Percentiles rank a stretch among this genome's conserved stretches.
Evolutionary conservation across 2,329 filamentous ascomycete species (phyloP).

Genomic region (Penicillium decumbens): DNA sequence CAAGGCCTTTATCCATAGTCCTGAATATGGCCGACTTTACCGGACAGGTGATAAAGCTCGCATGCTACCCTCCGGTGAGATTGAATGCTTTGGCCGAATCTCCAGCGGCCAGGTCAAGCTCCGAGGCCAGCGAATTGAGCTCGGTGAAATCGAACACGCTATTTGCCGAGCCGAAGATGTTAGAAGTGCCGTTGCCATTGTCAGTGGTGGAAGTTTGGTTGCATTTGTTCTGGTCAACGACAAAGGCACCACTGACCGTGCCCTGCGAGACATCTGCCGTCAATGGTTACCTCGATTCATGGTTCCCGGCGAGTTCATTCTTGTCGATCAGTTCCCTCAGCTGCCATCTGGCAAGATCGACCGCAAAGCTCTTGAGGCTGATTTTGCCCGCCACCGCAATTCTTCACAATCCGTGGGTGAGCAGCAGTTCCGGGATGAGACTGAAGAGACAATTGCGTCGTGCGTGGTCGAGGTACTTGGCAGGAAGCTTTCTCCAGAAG

Average conservation of each 20-base stretch:
- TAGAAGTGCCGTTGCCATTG: slow-evolving; percentile 61
- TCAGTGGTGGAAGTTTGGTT: slow-evolving; percentile 66
- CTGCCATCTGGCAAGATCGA: slow-evolving; percentile 82
- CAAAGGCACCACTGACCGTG: slow-evolving; percentile 34
- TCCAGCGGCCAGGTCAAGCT: slow-evolving; percentile 79
- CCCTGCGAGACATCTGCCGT: slow-evolving; percentile 58
- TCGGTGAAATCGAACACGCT: slow-evolving; percentile 72
- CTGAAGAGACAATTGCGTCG: slow-evolving; percentile 35
- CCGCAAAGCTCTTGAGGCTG: slow-evolving; percentile 56
- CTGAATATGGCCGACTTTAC: slow-evolving; percentile 65
- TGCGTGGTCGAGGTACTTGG: slow-evolving; percentile 44
- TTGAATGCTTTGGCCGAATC: slow-evolving; percentile 82
- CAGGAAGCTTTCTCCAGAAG: slow-evolving; percentile 33
- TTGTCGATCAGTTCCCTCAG: slow-evolving; percentile 63
- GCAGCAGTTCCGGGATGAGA: slow-evolving; percentile 20
- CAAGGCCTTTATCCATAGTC: slow-evolving; percentile 64
- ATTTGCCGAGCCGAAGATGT: slow-evolving; percentile 59
- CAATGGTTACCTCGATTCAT: slow-evolving; percentile 78
- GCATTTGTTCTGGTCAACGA: slow-evolving; percentile 63
- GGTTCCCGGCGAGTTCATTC: slow-evolving; percentile 69
- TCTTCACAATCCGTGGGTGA: slow-evolving; percentile 7
- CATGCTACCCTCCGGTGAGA: slow-evolving; percentile 60
- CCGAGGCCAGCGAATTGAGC: slow-evolving; percentile 74
- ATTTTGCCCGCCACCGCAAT: slow-evolving; percentile 45
- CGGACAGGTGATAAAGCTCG: slow-evolving; percentile 79